Base-by-base conservation (phyloP, 495 filamentous ascomycete genomes). In the Lichenothelia convexa region DNA sequence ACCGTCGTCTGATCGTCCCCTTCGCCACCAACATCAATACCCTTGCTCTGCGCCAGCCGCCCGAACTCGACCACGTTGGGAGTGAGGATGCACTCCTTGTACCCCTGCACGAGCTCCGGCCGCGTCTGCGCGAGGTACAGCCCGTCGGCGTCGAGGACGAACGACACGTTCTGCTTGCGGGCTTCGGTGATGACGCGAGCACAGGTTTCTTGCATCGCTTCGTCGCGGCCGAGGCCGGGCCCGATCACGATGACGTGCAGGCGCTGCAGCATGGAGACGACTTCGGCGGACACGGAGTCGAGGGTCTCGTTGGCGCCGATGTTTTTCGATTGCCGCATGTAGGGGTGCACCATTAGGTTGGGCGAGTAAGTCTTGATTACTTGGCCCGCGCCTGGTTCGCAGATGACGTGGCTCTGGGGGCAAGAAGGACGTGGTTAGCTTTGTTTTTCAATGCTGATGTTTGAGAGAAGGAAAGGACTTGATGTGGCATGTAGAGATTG, bases 361-460 rank as follows among this genome's bases (percentile, higher is more conserved):
- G 89, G 89, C 23, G 91, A 95, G 64, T 95, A 97, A 12, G 80
- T 74, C 65, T 97, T 97, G 51, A 97, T 91, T 30, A 94, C 87
- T 55, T 62, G 41, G 39, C 47, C 80, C 32, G 91, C 91, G 42
- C 71, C 75, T 18, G 78, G 80, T 44, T 92, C 89, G 62, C 89
- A 97, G 54, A 97, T 86, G 38, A 97, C 78, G 61, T 97, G 91
- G 51, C 80, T 89, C 84, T 93, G 48, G 34, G 40, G 12, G 18
- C 17, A 15, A 12, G 24, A 29, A 18, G 16, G 31, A 15, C 31
- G 17, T 3, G 17, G 31, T 33, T 8, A 33, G 9, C 9, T 22
- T 20, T 30, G 34, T 37, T 50, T 15, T 50, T 47, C 24, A 15
- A 11, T 17, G 21, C 34, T 23, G 26, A 34, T 37, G 39, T 12